Conservation (phyloP, 2,329 filamentous ascomycete genomes). For the Ophiosphaerella herpotricha region DNA sequence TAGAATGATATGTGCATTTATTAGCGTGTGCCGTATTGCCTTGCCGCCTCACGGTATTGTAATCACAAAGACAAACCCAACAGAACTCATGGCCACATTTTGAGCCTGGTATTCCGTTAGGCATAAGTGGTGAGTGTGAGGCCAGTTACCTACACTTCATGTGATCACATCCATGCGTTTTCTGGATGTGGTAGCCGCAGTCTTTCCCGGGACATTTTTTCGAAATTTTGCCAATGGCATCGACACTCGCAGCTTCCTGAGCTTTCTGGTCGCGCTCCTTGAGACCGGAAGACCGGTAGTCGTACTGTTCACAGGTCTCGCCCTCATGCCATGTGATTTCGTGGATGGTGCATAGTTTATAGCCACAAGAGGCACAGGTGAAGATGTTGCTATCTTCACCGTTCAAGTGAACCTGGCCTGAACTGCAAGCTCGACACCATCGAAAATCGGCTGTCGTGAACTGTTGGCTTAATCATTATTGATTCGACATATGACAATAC, state of each 20-base stretch:
- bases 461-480: background rate
- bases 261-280: conserved; percentile 28
- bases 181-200: conserved; percentile 49
- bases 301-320: conserved; percentile 49
- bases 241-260: conserved; percentile 33
- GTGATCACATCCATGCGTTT: conserved; percentile 51
- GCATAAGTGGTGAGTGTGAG: background rate
- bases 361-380: conserved; percentile 43
- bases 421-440: conserved; percentile 60
- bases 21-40: conserved; percentile 28
- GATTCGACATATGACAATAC: background rate
- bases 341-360: conserved; percentile 45
- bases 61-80: conserved; percentile 45
- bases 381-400: conserved; percentile 53
- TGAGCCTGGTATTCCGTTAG: conserved; percentile 23
- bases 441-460: conserved; percentile 50
- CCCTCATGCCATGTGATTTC: conserved; percentile 46
- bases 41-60: conserved; percentile 19
- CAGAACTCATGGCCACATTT: conserved; percentile 50
- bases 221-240: conserved; percentile 35
- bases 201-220: conserved; percentile 46
- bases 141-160: conserved; percentile 36
- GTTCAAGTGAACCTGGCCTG: conserved; percentile 59
- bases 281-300: conserved; percentile 34
- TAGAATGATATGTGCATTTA: conserved; percentile 26